These are phyloP conservation scores for Magnusiomyces suaveolens DNA, from an alignment of 1,139 yeast genomes.

Conservation along the genomic window DNA sequence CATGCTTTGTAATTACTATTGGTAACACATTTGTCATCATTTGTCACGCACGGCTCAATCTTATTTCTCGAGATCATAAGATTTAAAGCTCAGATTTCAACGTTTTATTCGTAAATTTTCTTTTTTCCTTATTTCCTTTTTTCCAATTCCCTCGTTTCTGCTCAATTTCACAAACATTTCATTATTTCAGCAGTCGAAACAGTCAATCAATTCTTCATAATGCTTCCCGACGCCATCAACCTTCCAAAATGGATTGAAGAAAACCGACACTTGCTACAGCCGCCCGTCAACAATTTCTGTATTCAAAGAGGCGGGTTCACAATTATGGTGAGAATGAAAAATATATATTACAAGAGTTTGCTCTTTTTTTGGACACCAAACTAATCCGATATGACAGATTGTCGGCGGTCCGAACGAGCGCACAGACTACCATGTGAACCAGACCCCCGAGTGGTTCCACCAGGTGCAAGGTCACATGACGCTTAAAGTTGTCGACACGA, in stretches of 20 bases:
- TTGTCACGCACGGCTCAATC: no score
- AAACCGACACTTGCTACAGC: slow-evolving; percentile 64
- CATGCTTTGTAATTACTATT: no score
- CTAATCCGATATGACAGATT: slow-evolving; percentile 26
- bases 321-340: slow-evolving; percentile 50
- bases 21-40: no score
- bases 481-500: slow-evolving; percentile 51
- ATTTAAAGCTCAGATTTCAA: no score
- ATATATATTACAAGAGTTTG: neutral
- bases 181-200: no score
- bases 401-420: slow-evolving; percentile 95
- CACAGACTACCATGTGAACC: slow-evolving; percentile 87
- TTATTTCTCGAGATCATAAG: no score
- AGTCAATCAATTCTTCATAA: slow-evolving; percentile 27
- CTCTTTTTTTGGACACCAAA: neutral
- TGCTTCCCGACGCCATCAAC: slow-evolving; percentile 65
- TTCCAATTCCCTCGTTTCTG: no score
- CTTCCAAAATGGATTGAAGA: slow-evolving; percentile 73
- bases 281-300: slow-evolving; percentile 88
- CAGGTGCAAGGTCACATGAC: slow-evolving; percentile 83
- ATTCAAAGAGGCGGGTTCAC: slow-evolving; percentile 88
- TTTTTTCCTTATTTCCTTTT: no score
- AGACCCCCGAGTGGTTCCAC: slow-evolving; percentile 89
- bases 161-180: no score
- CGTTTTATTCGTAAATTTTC: no score